A percentile compares a stretch with the other conserved stretches of the same genome.
Evolutionary conservation across 2,329 filamentous ascomycete genomes (phyloP).

Genomic region (Cytospora chrysosperma): DNA sequence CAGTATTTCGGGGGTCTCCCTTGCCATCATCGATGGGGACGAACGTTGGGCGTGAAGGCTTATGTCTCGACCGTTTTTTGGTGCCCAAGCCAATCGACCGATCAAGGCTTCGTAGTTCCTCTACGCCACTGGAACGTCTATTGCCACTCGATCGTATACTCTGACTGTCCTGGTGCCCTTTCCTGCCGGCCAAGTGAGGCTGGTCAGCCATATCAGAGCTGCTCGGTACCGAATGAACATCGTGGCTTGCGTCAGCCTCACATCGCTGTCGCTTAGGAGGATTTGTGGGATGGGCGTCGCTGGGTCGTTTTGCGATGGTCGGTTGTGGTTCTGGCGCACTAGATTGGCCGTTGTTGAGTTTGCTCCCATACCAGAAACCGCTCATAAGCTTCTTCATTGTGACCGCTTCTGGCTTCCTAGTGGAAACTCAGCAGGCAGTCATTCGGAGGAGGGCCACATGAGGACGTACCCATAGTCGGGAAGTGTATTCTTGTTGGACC

Average conservation of each 20-base stretch:
- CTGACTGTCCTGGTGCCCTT: not conserved
- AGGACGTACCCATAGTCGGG: constrained; percentile 43
- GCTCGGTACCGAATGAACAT: not conserved
- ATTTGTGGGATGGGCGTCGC: not conserved
- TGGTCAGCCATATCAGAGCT: not conserved
- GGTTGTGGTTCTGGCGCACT: not conserved
- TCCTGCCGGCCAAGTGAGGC: not conserved
- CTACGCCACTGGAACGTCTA: not conserved
- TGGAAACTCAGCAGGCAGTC: not conserved
- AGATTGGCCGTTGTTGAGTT: not conserved
- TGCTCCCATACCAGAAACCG: not conserved
- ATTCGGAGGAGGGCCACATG: constrained; percentile 14
- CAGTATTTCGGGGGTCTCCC: not conserved
- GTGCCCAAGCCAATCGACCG: not conserved
- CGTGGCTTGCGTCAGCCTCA: not conserved
- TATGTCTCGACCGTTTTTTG: constrained; percentile 8
- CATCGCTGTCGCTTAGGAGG: constrained; percentile 16
- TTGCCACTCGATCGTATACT: constrained; percentile 18
- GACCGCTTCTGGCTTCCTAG: constrained; percentile 15
- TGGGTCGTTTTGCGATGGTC: constrained; percentile 11
- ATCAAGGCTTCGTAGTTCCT: constrained; percentile 11
- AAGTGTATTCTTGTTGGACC: constrained; percentile 39
- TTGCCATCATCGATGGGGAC: not conserved
- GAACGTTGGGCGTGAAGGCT: not conserved
- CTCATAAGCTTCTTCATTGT: constrained; percentile 3